Base-by-base conservation (phyloP, 305 asterid species). In the Fraxinus paxiana region DNA sequence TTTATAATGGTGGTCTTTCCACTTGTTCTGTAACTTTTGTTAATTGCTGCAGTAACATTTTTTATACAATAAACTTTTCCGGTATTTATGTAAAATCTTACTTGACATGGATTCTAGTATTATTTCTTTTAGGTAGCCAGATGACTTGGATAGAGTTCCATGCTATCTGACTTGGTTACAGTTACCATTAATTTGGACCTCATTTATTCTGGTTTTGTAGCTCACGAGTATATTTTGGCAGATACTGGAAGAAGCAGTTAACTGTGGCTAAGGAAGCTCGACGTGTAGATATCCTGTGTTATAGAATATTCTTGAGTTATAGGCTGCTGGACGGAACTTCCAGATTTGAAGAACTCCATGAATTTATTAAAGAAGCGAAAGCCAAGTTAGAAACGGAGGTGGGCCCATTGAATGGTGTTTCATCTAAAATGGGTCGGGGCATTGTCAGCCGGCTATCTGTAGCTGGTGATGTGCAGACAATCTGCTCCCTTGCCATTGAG, bases 231-330 rank as follows among this genome's bases (percentile, higher is more conserved):
- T 70, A 73, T 75, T 85, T 75, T 87, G 76, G 28, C 90, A 95
- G 98, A 79, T 92, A 85, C 83, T 95, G 95, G 98, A 92, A 90
- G 90, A 93, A 93, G 88, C 98, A 93, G 89, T 84, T 95, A 79
- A 82, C 71, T 82, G 87, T 90, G 61, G 98, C 98, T n/a, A 95
- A 90, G 90, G 98, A 92, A 82, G 98, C 97, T 51, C 97, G 97
- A 18, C 91, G 97, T 71, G 93, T 95, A 71, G 98, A 95, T 80
- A 82, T 83, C 41, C 93, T 95, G 63, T 92, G 97, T 81, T 84
- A 92, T 84, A 89, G 98, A 84, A 90, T 95, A 89, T 88, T 82
- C 86, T 86, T 95, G 88, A 89, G 98, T 82, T 90, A 88, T 83
- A 87, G 92, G 88, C 97, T 95, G 78, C 89, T 95, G 81, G 91